Evolutionary conservation across 345 rosid genomes (phyloP).

Genomic region (Citrus reticulata): DNA sequence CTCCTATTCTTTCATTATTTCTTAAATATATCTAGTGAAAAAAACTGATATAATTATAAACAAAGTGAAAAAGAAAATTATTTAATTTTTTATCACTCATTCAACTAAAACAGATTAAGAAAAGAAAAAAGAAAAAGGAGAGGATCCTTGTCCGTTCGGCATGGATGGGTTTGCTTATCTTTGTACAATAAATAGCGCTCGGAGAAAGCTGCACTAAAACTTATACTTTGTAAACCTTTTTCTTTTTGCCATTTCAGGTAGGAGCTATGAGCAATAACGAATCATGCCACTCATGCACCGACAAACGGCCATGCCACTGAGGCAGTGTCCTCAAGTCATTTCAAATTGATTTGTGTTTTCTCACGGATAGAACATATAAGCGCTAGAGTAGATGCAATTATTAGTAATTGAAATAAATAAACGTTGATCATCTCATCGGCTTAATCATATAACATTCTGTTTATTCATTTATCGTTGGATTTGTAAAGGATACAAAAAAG

Average conservation of each 20-base stretch:
- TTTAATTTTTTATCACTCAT: too few species aligned
- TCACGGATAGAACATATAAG: not conserved
- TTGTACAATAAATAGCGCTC: not conserved
- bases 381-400: not conserved
- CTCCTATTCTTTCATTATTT: too few species aligned
- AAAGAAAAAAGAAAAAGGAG: too few species aligned
- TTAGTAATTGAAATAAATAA: not conserved
- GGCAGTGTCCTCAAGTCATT: not conserved
- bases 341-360: not conserved
- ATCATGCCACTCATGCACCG: not conserved
- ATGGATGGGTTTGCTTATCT: too few species aligned
- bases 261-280: not conserved
- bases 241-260: too few species aligned
- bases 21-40: too few species aligned
- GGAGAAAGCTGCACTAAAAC: not conserved
- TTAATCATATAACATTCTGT: not conserved
- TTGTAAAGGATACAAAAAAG: not conserved
- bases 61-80: too few species aligned
- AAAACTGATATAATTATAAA: too few species aligned
- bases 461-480: not conserved
- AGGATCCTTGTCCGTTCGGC: too few species aligned
- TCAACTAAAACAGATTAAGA: too few species aligned
- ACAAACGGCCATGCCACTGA: not conserved
- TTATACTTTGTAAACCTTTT: too few species aligned
- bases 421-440: not conserved